Evolutionary conservation across 768 basidiomycete species (phyloP), one percentile per base, ranked within the genome.

Genomic region (Coprinopsis marcescibilis): DNA sequence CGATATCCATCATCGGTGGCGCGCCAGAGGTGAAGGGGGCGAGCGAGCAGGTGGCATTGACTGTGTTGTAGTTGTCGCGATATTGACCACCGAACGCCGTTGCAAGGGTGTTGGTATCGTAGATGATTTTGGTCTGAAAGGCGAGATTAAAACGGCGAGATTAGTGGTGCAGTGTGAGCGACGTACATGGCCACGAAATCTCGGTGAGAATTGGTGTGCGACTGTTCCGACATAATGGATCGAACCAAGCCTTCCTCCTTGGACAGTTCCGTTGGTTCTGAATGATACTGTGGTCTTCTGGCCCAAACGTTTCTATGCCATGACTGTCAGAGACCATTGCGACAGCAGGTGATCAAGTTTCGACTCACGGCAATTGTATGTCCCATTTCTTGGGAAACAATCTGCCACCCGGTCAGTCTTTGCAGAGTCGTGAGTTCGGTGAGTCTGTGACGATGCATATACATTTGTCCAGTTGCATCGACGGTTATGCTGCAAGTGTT

Each of bases 181-280:
- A 52, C 63, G 41, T 59, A 73, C 80, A 62, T 73, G 66, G n/a
- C 73, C 65, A 35, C 62, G 60, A 48, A 80, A 56, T 41, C 78
- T 76, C 12, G 87, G 85, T 23, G 86, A 87, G 57, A 79, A 80
- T 55, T 89, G 85, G 61, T 91, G 84, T 47, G 75, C 77, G 39
- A 93, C 62, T 2, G 88, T 88, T 29, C 85, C 87, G 20, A 78
- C 58, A 30, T 92, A 59, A 47, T 73, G 75, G 19, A 46, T 50
- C 13, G 70, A 71, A 8, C 63, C 55, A 17, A 55, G 59, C 35
- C 53, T 54, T 10, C 43, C 50, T 42, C 56, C 57, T 48, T 57
- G 49, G 36, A 57, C 53, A 43, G 62, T 65, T 54, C 71, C 64
- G 46, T 65, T 65, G 32, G 69, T 67, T 43, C 66, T 63, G 20